Base-by-base conservation (phyloP, 192 early-diverging fungal genomes). In the Coemansia sp. region DNA sequence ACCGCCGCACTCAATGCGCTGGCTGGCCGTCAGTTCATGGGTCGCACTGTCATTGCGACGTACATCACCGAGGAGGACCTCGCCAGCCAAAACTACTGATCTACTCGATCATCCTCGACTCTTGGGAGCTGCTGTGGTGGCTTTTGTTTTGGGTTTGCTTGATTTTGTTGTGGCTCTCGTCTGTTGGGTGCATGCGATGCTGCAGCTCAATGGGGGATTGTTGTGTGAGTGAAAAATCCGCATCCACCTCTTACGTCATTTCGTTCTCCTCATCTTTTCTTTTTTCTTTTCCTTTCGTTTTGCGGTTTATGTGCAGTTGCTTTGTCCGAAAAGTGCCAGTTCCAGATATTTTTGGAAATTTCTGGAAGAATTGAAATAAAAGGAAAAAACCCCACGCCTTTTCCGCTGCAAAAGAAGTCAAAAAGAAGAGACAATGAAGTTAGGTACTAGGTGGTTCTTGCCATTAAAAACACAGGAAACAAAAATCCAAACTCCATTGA, bases 21-120 rank as follows among this genome's bases (percentile, higher is more conserved):
- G 49, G 93, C 95, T 22, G 97, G 97, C 40, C 88, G 97, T 41
- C 93, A 91, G 83, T 99, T 99, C 77, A 90, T 90, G 49, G 93
- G 94, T 40, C 85, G 96, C 32, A 99, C 95, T 5, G 96, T 99
- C 40, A 77, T 99, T 61, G 89, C 95, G 9, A 87, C 93, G 13
- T 98, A 89, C 73, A 90, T 89, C 62, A 76, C 89, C 26, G 90
- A 94, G 59, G 86, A 88, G 6, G 87, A 87, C 66, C 97, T 91
- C 74, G 61, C 72, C 21, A 79, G 78, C 51, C 84, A 85, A 8
- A 88, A 94, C 61, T 90, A 87, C 65, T 91, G 82, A 76, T 52
- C 26, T 13, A 4, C 0, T 32, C 4, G 32, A 32, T 32, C 32
- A 32, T 32, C 32, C 32, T 1, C 32, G 32, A 32, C 32, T 32